Base-by-base conservation (phyloP, 768 basidiomycete genomes). In the Lentinula raphanica region DNA sequence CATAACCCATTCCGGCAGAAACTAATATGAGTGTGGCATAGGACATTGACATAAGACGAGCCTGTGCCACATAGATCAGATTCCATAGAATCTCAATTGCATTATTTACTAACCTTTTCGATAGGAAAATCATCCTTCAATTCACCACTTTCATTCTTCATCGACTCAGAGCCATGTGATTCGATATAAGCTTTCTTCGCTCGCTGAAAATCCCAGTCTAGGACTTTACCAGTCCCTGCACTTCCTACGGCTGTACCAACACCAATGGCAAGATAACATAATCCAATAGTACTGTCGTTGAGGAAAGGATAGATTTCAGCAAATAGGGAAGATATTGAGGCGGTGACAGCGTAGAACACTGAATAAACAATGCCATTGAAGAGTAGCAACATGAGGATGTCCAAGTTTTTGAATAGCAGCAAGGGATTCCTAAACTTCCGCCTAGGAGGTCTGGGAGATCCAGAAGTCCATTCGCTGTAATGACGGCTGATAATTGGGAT, bases 191-290 rank as follows among this genome's bases (percentile, higher is more conserved):
- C 35, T 66, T 69, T 62, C 64, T 78, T 72, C 42, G 77, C 67
- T 1, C 55, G 63, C 50, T 66, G 67, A 67, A 86, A 95, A 60
- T 91, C 84, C 61, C 73, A 72, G 62, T 94, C 88, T 8, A 92
- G 67, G 11, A 89, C 64, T 56, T 74, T 80, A 2, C 92, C 92
- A 21, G 76, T 83, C 1, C 76, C 23, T n/a, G 75, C 66, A 19
- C 83, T 79, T 12, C 90, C 86, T 15, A 86, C 49, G 8, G 83
- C 69, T 71, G 85, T 85, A 0, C 92, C 94, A 15, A 82, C 79
- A 1, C 91, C 93, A 51, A 87, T 79, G 1, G 85, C 82, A 55
- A 94, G 72, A 72, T 86, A 94, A 68, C 88, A 92, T 4, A 94
- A 70, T 2, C 92, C 92, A 31, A 90, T 77, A 23, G 81, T 77